Evolutionary conservation across 345 rosid genomes (phyloP), one percentile per base, ranked within the genome.

Genomic region (Salix viminalis): DNA sequence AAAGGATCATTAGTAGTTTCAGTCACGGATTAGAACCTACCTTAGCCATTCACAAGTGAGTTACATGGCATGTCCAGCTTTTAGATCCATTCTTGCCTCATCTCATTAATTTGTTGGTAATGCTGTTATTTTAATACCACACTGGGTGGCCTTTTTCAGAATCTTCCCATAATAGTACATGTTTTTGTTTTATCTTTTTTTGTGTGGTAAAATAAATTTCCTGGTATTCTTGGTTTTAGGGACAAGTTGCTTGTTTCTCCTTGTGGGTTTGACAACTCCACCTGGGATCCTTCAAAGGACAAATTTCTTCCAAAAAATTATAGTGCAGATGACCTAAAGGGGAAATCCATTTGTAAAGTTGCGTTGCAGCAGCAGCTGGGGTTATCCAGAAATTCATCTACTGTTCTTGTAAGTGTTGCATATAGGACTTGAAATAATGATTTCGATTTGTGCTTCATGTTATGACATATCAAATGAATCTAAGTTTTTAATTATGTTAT

Each of bases 221-320:
- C 65, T 70, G 69, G 24, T 70, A 68, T 58, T 54, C 62, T 67
- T 42, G 75, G 70, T 83, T 77, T 19, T 69, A 93, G 97, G 86
- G 92, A 91, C 75, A 93, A 93, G 75, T 75, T 93, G 84, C 79
- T 78, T 80, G 83, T 88, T 36, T 77, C 92, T 82, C 89, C 97
- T 39, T 82, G 21, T 80, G 96, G 91, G 62, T 81, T 88, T 70
- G 88, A 90, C 69, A 77, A 67, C 74, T 82, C 89, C 77, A 77
- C 50, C 60, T 91, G 96, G 96, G 86, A 91, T 88, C 96, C 96
- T 79, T 82, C 87, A 26, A 83, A 18, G 69, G 93, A 91, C 81
- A 84, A 73, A 80, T 85, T 79, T 85, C 90, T 91, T 82, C 90
- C 91, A 34, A 80, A 83, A 80, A 91, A 78, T 76, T 91, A 85